Conservation (phyloP, 768 basidiomycete genomes). For the Amyloporia xantha region DNA sequence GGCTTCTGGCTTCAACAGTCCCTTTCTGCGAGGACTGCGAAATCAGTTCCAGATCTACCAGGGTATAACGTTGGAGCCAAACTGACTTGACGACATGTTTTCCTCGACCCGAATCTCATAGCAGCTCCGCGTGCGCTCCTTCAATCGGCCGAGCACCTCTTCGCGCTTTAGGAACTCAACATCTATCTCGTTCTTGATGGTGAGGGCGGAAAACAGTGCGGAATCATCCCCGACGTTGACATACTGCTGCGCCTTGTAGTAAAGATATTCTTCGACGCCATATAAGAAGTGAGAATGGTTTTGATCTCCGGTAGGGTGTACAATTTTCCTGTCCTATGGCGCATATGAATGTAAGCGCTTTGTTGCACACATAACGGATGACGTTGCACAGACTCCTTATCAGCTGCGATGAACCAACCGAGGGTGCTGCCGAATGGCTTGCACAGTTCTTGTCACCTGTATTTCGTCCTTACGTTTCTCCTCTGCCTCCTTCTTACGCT, state of each 20-base stretch:
- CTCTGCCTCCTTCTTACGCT: slow-evolving; percentile 41
- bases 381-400: slow-evolving; percentile 46
- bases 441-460: slow-evolving; percentile 62
- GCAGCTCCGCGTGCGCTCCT: slow-evolving; percentile 72
- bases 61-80: neutral
- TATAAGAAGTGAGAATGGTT: slow-evolving; percentile 53
- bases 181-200: slow-evolving; percentile 22
- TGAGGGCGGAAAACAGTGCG: slow-evolving; percentile 24
- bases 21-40: slow-evolving; percentile 51
- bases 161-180: slow-evolving; percentile 61
- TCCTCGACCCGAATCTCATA: slow-evolving; percentile 53
- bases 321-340: slow-evolving; percentile 39
- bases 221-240: slow-evolving; percentile 55
- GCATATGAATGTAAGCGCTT: neutral
- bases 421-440: slow-evolving; percentile 59
- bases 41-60: neutral
- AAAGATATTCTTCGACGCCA: slow-evolving; percentile 51
- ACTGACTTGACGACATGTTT: slow-evolving; percentile 53
- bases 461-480: slow-evolving; percentile 42
- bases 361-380: neutral
- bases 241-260: slow-evolving; percentile 62
- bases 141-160: slow-evolving; percentile 47
- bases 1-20: slow-evolving; percentile 62
- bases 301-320: slow-evolving; percentile 56
- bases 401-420: slow-evolving; percentile 56